Evolutionary conservation across 2,329 filamentous ascomycete species (phyloP).

Genomic region (Curvularia sp.): DNA sequence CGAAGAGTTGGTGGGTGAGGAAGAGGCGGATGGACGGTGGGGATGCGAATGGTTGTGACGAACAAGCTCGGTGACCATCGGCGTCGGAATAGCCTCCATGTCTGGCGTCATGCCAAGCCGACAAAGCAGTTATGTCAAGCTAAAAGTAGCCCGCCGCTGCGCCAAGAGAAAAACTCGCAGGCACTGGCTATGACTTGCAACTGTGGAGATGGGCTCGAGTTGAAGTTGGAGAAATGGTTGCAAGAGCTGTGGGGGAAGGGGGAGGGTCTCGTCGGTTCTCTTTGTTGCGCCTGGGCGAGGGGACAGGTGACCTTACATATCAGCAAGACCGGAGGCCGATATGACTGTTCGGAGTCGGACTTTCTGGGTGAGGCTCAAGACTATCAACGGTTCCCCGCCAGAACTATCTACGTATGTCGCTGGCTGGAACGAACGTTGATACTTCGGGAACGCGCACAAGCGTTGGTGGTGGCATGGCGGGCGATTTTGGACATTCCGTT

Average conservation of each 20-base stretch:
- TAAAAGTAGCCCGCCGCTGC: conserved; percentile 6
- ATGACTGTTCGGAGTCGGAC: conserved; percentile 14
- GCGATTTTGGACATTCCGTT: not conserved
- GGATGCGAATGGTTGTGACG: conserved; percentile 24
- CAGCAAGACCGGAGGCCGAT: conserved; percentile 1
- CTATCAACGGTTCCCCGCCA: conserved; percentile 15
- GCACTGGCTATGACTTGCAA: conserved; percentile 4
- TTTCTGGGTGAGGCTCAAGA: conserved; percentile 8
- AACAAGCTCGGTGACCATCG: conserved; percentile 23
- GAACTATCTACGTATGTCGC: conserved; percentile 14
- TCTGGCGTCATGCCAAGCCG: conserved; percentile 20
- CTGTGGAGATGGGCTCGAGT: not conserved
- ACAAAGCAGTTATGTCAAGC: conserved; percentile 7
- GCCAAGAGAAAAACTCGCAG: conserved; percentile 10
- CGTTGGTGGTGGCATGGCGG: conserved; percentile 10
- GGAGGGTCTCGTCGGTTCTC: not conserved
- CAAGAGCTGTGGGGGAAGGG: not conserved
- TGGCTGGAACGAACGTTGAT: conserved; percentile 10
- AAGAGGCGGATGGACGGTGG: conserved; percentile 28
- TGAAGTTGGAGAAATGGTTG: not conserved
- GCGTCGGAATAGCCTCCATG: conserved; percentile 26
- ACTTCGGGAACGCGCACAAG: conserved; percentile 20
- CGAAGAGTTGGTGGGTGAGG: conserved; percentile 19
- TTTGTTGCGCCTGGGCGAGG: not conserved
- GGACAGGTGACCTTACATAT: conserved; percentile 7